phyloP scores from a whole-genome alignment of 257 asterid genomes.

The Leptodermis oblonga region DNA sequence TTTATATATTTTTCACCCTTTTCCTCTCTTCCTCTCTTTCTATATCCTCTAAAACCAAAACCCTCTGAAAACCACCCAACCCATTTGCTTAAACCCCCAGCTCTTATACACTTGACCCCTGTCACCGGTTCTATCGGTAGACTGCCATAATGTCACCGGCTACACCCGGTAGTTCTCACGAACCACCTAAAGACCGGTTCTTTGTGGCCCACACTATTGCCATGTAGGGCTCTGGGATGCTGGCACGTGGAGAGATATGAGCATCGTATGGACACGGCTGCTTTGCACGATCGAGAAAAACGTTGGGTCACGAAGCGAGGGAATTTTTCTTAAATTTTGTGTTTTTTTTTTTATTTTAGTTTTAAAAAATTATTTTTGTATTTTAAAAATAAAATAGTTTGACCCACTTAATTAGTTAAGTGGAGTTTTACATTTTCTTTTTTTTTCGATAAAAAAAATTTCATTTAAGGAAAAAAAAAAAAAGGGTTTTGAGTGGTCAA shows the following conservation, averaged over 20 bases:
- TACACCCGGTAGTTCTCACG: constrained; percentile 42
- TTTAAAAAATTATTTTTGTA: constrained; percentile 1
- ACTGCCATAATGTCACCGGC: constrained; percentile 34
- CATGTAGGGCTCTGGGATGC: constrained; percentile 25
- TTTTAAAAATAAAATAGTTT: neutral
- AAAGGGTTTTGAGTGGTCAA: constrained; percentile 16
- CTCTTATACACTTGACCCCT: constrained; percentile 70
- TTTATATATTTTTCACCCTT: neutral
- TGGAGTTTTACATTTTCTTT: neutral
- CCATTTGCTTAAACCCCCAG: constrained; percentile 80
- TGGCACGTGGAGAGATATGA: constrained; percentile 60
- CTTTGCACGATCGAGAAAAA: constrained; percentile 56
- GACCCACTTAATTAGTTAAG: neutral
- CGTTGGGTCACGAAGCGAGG: constrained; percentile 72
- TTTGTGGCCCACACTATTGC: constrained; percentile 29
- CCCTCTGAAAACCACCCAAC: constrained; percentile 72
- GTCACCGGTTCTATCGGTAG: constrained; percentile 55
- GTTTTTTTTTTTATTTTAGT: constrained; percentile 15
- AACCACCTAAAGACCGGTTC: constrained; percentile 86
- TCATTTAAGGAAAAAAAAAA: neutral
- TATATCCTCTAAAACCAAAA: constrained; percentile 34
- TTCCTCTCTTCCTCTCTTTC: neutral
- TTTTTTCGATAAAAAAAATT: constrained; percentile 7
- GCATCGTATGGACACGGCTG: constrained; percentile 48
- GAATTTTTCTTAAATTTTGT: constrained; percentile 38